These are phyloP conservation scores for Candida maesae DNA, from an alignment of 805 yeast species.

Conservation along the genomic window DNA sequence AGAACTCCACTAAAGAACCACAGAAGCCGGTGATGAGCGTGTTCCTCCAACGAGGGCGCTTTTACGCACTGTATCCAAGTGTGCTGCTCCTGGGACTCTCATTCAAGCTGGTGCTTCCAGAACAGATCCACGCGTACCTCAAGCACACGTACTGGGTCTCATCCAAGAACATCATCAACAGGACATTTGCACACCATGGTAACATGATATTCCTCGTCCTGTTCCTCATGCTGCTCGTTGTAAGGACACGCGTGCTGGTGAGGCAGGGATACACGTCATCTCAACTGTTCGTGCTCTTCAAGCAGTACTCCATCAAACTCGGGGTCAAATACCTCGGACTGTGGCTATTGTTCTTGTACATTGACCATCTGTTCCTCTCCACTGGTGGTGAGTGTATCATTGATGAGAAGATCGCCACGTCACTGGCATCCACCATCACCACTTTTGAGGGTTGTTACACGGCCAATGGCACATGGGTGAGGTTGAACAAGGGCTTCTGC, in stretches of 20 bases:
- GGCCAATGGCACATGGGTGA: slow-evolving; percentile 23
- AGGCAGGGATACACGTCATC: background rate
- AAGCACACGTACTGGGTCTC: slow-evolving; percentile 15
- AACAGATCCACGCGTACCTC: background rate
- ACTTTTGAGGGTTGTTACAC: slow-evolving; percentile 8
- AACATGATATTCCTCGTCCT: slow-evolving; percentile 6
- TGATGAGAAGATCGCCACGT: background rate
- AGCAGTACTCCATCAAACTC: slow-evolving; percentile 7
- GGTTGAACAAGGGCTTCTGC: slow-evolving; percentile 13
- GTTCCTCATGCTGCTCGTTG: background rate
- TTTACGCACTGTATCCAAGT: slow-evolving; percentile 8
- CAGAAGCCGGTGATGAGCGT: background rate
- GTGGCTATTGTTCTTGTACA: slow-evolving; percentile 9
- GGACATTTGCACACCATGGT: slow-evolving; percentile 14
- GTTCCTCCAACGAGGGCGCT: slow-evolving; percentile 3
- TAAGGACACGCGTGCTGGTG: slow-evolving; percentile 1
- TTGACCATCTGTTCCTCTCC: slow-evolving; percentile 13
- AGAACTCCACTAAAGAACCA: background rate
- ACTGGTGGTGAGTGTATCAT: slow-evolving; percentile 17
- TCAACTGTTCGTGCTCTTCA: background rate
- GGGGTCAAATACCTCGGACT: slow-evolving; percentile 4
- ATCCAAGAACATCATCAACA: slow-evolving; percentile 10
- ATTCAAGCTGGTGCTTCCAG: background rate
- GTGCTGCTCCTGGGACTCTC: slow-evolving; percentile 5
- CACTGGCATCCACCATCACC: background rate